Base-by-base conservation (phyloP, 1,139 yeast genomes). In the Debaryomyces robertsiae region DNA sequence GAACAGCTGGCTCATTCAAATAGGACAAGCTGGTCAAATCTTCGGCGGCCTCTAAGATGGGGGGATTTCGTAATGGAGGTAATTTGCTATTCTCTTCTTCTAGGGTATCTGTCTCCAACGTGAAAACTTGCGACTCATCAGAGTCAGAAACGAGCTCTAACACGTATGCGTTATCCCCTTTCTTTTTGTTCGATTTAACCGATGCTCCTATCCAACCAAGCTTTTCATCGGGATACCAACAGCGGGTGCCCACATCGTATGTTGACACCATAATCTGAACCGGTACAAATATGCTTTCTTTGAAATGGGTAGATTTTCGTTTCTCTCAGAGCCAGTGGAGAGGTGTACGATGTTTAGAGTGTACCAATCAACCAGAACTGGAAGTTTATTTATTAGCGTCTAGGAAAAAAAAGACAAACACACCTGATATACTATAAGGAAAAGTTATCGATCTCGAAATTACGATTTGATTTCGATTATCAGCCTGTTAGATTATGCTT, bases 161-260 rank as follows among this genome's bases (percentile, higher is more conserved):
- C 37, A 72, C 69, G 52, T 79, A 79, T 48, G 78, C 82, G 40
- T 72, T 77, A 45, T 74, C 74, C 31, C 67, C 72, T n/a, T 69
- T 62, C 37, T 73, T 63, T 15, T 68, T 68, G 52, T 77, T 75
- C 41, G 79, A 70, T 43, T 77, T 72, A 37, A 93, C 89, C 46
- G 82, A 85, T 38, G 90, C 94, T 32, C 96, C 95, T 32, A 90
- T 73, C 96, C 98, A 93, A 27, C 98, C 98, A 53, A 80, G 78
- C 42, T 77, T 75, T 47, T 84, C 89, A 63, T 88, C 94, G 25
- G 95, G 96, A 55, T 86, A 83, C 98, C 98, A 93, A 69, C 98
- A 91, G 56, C 96, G 91, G 62, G 48, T 45, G 17, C 48, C 48
- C 27, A 43, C 63, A 37, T 64, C 69, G 39, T 63, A 64, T 30